Evolutionary conservation across 257 asterid genomes (phyloP).

Genomic region (Anisodus acutangulus): DNA sequence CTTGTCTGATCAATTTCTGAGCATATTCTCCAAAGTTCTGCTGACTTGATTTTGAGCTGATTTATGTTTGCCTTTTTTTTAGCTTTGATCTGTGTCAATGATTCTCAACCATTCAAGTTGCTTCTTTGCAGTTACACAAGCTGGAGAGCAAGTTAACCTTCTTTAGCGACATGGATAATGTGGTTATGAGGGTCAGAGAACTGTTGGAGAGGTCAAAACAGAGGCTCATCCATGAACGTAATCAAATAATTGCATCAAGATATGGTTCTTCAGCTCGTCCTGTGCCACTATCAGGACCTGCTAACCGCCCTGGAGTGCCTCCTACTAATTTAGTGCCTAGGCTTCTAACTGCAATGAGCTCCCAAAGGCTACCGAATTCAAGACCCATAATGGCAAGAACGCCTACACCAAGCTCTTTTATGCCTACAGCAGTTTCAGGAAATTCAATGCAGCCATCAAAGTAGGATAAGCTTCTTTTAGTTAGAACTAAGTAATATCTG

Average conservation of each 20-base stretch:
- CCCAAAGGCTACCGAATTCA: conserved; percentile 65
- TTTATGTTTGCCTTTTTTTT: background rate
- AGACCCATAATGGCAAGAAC: conserved; percentile 63
- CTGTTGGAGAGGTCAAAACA: conserved; percentile 87
- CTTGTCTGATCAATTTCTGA: conserved; percentile 13
- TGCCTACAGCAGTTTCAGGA: conserved; percentile 58
- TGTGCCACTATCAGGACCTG: conserved; percentile 53
- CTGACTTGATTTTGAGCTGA: conserved; percentile 8
- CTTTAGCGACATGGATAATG: conserved; percentile 79
- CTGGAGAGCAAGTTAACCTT: conserved; percentile 85
- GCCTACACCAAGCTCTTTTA: conserved; percentile 54
- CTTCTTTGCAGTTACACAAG: conserved; percentile 75
- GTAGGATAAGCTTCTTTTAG: conserved; percentile 60
- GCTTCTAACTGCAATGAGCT: conserved; percentile 62
- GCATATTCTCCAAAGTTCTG: background rate
- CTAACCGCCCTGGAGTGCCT: conserved; percentile 60
- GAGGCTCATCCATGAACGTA: conserved; percentile 87
- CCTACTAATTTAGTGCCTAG: conserved; percentile 58
- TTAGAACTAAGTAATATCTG: conserved; percentile 59
- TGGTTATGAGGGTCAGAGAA: conserved; percentile 77
- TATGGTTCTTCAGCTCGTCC: conserved; percentile 65
- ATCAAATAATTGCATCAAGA: conserved; percentile 81
- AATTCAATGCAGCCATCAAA: conserved; percentile 56
- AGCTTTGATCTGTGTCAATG: background rate
- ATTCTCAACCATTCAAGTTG: conserved; percentile 21